Conservation (phyloP, 2,329 filamentous ascomycete genomes). For the Aspergillus jensenii region DNA sequence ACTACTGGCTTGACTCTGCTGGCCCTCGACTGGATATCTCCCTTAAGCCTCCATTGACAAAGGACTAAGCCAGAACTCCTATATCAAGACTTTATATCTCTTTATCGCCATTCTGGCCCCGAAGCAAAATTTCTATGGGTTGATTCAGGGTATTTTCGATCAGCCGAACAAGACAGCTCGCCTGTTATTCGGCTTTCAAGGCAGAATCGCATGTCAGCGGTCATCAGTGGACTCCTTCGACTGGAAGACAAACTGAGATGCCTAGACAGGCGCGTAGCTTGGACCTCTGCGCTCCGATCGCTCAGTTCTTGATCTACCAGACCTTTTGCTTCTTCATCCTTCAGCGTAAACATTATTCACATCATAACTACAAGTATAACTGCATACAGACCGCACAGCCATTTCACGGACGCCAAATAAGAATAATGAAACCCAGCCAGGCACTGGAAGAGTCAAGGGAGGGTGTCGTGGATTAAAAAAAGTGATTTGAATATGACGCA, state of each 20-base stretch:
- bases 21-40: neutral
- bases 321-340: neutral
- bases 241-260: neutral
- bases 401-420: conserved; percentile 8
- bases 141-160: too few relatives aligned
- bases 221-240: neutral
- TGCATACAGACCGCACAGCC: conserved; percentile 9
- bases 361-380: conserved; percentile 3
- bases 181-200: too few relatives aligned
- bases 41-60: neutral
- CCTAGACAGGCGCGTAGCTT: neutral
- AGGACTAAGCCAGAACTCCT: too few relatives aligned
- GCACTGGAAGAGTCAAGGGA: neutral
- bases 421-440: neutral
- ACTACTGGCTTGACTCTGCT: neutral
- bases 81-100: too few relatives aligned
- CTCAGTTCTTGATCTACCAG: neutral
- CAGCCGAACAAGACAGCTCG: too few relatives aligned
- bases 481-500: neutral
- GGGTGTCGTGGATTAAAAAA: neutral
- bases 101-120: too few relatives aligned
- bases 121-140: too few relatives aligned
- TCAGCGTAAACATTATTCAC: neutral
- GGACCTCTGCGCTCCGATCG: neutral
- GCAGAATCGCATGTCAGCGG: too few relatives aligned